phyloP scores from a whole-genome alignment of 768 basidiomycete genomes.

The Boletus sp. region DNA sequence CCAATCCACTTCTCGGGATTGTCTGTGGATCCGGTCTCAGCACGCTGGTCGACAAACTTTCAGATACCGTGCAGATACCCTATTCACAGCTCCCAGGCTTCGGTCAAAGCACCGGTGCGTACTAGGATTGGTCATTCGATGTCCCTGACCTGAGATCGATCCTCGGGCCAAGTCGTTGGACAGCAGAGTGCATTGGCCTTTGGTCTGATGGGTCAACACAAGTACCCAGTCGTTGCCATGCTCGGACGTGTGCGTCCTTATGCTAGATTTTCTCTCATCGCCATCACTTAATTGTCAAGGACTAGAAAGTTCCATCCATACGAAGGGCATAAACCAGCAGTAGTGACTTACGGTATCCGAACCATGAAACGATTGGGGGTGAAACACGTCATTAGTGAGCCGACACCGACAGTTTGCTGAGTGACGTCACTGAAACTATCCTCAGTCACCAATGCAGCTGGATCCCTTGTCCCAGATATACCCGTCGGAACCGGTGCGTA shows the following conservation, averaged over 20 bases:
- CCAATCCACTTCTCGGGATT: constrained; percentile 70
- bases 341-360: constrained; percentile 76
- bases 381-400: constrained; percentile 70
- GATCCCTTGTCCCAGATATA: constrained; percentile 70
- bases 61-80: constrained; percentile 55
- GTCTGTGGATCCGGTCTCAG: constrained; percentile 86
- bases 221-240: constrained; percentile 86
- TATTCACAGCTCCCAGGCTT: constrained; percentile 76
- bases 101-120: constrained; percentile 69
- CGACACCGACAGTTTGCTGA: not conserved
- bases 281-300: constrained; percentile 4
- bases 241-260: constrained; percentile 66
- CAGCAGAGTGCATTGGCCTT: constrained; percentile 82
- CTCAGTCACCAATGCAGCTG: constrained; percentile 86
- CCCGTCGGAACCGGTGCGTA: constrained; percentile 80
- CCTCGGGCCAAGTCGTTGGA: constrained; percentile 57
- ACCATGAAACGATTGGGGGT: constrained; percentile 78
- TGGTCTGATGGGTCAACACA: constrained; percentile 63
- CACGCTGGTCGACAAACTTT: constrained; percentile 63
- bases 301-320: constrained; percentile 73
- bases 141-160: not conserved
- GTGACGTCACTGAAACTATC: constrained; percentile 1
- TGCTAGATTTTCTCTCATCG: not conserved
- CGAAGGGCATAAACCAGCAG: constrained; percentile 72
- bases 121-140: not conserved